Percentiles rank a stretch among this genome's conserved stretches.
Conservation (phyloP, 1,139 yeast species). For the Nakaseomyces kungkrabaensis region DNA sequence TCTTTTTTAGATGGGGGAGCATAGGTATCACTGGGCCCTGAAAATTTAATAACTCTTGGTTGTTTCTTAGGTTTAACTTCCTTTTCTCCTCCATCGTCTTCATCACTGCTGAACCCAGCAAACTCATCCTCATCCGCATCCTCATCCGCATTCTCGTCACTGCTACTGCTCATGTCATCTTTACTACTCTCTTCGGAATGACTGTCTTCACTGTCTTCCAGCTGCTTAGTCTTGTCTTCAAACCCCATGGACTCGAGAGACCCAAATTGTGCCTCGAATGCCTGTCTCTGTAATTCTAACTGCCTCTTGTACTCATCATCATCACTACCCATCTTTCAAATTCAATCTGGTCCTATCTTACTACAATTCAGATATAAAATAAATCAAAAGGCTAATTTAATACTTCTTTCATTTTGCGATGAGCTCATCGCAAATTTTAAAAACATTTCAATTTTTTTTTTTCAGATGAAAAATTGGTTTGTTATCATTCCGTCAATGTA, state of each 20-base stretch:
- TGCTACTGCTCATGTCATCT: no score
- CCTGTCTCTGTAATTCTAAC: slow-evolving; percentile 48
- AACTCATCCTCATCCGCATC: slow-evolving; percentile 8
- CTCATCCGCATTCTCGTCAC: slow-evolving; percentile 5
- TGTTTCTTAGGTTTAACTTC: slow-evolving; percentile 4
- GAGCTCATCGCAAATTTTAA: no score
- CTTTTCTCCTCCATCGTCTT: slow-evolving; percentile 8
- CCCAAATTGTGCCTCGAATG: slow-evolving; percentile 66
- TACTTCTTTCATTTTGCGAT: no score
- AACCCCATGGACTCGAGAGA: slow-evolving; percentile 50
- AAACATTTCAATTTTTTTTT: no score
- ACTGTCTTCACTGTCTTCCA: neutral
- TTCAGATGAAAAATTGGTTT: no score
- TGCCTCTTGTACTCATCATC: slow-evolving; percentile 38
- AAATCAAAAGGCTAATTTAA: no score
- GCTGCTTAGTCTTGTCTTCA: slow-evolving; percentile 40
- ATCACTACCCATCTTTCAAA: neutral
- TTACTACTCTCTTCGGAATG: slow-evolving; percentile 6
- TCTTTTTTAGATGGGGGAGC: slow-evolving; percentile 35
- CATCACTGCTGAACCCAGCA: slow-evolving; percentile 11
- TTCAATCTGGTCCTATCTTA: no score
- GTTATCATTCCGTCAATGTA: no score
- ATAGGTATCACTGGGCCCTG: slow-evolving; percentile 22
- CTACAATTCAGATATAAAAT: no score
- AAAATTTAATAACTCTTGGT: slow-evolving; percentile 41